phyloP scores from a whole-genome alignment of 495 filamentous ascomycete genomes.

The Penicillium nucicola region DNA sequence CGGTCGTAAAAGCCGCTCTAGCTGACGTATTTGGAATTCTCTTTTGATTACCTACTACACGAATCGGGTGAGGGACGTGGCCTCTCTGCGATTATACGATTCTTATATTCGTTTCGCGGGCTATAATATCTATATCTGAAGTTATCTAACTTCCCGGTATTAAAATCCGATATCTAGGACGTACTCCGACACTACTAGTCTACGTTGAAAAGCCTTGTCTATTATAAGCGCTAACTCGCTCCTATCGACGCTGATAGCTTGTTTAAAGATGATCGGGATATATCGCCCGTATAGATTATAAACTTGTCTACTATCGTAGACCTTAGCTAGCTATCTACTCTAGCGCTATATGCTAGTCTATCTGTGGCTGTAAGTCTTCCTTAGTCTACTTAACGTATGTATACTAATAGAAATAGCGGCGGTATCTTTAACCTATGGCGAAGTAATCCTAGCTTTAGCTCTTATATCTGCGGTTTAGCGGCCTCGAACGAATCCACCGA shows the following conservation, averaged over 20 bases:
- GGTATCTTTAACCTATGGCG: not conserved
- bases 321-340: not conserved
- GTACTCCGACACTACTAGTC: not conserved
- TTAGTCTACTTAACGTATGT: not conserved
- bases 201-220: slow-evolving; percentile 6
- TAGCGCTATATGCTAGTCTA: not conserved
- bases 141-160: slow-evolving; percentile 1
- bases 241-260: too few species aligned
- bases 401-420: not conserved
- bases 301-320: not conserved
- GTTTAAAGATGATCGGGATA: slow-evolving; percentile 3
- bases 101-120: not conserved
- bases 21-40: not conserved
- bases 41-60: not conserved
- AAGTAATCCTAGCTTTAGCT: not conserved
- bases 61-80: too few species aligned
- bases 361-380: not conserved
- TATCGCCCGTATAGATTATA: not conserved
- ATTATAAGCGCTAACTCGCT: slow-evolving; percentile 3
- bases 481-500: not conserved
- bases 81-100: too few species aligned
- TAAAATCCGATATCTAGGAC: not conserved
- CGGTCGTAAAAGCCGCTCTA: not conserved
- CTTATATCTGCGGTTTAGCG: not conserved
- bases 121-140: slow-evolving; percentile 1